Conservation (phyloP, 495 filamentous ascomycete species). For the Staphylotrichum tortipilum region DNA sequence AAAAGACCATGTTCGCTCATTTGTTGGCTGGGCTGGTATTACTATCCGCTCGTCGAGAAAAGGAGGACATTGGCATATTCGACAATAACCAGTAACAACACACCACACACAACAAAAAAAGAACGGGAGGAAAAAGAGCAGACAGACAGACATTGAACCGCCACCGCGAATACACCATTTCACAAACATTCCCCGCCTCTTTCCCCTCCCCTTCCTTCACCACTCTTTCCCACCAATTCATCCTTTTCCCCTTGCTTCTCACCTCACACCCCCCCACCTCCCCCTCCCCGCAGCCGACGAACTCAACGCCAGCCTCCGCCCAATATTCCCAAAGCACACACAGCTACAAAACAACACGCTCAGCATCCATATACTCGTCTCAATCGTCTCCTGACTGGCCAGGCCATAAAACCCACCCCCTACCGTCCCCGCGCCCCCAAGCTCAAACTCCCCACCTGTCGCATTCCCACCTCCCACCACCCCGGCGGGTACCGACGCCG, state of each 20-base stretch:
- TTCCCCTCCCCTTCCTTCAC: too few relatives aligned
- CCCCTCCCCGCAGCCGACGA: constrained; percentile 26
- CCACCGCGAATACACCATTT: too few relatives aligned
- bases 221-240: too few relatives aligned
- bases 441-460: neutral
- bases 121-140: too few relatives aligned
- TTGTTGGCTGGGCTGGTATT: too few relatives aligned
- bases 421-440: neutral
- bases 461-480: too few relatives aligned
- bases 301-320: constrained; percentile 61
- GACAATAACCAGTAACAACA: neutral
- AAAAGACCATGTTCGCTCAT: too few relatives aligned
- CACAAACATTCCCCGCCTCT: too few relatives aligned
- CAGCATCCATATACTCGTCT: constrained; percentile 75
- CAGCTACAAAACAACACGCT: constrained; percentile 90
- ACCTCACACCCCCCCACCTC: constrained; percentile 31
- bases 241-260: neutral
- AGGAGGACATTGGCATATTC: too few relatives aligned
- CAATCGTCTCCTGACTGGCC: constrained; percentile 66
- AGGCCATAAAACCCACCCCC: constrained; percentile 13
- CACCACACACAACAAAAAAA: too few relatives aligned
- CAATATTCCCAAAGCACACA: constrained; percentile 95
- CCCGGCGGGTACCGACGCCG: neutral
- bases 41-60: neutral
- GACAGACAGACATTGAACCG: too few relatives aligned